These are phyloP conservation scores for Pisolithus albus DNA, from an alignment of 768 basidiomycete genomes.

Conservation along the genomic window DNA sequence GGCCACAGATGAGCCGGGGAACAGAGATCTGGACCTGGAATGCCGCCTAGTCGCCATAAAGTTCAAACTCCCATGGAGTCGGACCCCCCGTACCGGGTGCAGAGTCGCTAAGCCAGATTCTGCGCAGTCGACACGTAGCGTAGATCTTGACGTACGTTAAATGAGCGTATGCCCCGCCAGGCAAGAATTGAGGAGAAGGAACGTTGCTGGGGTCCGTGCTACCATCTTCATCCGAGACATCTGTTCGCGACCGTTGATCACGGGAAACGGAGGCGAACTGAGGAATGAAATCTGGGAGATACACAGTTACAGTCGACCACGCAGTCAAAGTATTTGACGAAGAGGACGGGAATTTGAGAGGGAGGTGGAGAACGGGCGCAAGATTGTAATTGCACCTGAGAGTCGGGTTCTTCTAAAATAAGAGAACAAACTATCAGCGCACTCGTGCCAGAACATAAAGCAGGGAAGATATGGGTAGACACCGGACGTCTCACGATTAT, in stretches of 20 bases:
- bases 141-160: constrained; percentile 70
- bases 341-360: constrained; percentile 53
- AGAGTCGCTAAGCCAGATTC: constrained; percentile 68
- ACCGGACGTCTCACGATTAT: background rate
- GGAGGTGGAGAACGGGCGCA: constrained; percentile 64
- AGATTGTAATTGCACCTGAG: constrained; percentile 34
- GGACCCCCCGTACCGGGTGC: constrained; percentile 38
- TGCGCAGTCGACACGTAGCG: constrained; percentile 67
- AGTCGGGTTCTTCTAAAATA: constrained; percentile 45
- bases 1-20: background rate
- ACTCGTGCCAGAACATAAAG: constrained; percentile 1
- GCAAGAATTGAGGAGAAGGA: constrained; percentile 26
- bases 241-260: constrained; percentile 15
- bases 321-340: constrained; percentile 56
- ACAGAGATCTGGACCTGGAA: constrained; percentile 3
- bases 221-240: constrained; percentile 12
- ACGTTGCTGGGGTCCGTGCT: constrained; percentile 13
- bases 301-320: constrained; percentile 61
- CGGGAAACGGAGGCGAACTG: constrained; percentile 51
- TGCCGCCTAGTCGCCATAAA: constrained; percentile 41
- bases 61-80: constrained; percentile 69
- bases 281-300: constrained; percentile 53
- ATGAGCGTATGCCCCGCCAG: constrained; percentile 55
- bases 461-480: constrained; percentile 1
- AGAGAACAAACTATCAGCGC: background rate